These are phyloP conservation scores for Santalum album DNA, from an alignment of 164 flowering plant genomes.

Conservation along the genomic window DNA sequence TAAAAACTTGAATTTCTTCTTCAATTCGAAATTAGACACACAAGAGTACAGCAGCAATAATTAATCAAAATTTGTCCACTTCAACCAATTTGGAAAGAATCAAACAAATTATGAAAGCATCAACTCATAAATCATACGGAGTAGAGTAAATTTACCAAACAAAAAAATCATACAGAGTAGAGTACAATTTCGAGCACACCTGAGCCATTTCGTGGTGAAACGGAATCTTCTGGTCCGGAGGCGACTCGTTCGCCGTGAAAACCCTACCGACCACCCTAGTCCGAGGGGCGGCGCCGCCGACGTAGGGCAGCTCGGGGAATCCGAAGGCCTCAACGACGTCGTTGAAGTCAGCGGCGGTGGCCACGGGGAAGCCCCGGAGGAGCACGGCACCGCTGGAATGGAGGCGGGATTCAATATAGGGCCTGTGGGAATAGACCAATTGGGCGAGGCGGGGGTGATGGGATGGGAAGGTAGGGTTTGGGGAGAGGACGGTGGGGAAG, in stretches of 20 bases:
- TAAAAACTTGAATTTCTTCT: too few species aligned
- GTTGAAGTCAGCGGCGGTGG: conserved; percentile 66
- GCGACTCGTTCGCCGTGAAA: conserved; percentile 86
- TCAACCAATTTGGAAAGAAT: too few species aligned
- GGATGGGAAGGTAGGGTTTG: conserved; percentile 12
- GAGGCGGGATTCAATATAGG: conserved; percentile 42
- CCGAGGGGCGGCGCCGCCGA: conserved; percentile 85
- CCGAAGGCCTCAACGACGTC: conserved; percentile 84
- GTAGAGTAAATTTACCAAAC: too few species aligned
- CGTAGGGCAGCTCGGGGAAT: conserved; percentile 73
- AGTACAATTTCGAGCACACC: conserved; percentile 3
- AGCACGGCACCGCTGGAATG: conserved; percentile 63
- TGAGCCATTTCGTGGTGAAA: conserved; percentile 81
- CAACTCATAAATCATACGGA: too few species aligned
- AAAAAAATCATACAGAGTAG: neutral
- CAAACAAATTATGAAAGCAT: too few species aligned
- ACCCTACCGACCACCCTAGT: conserved; percentile 74
- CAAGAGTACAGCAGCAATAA: too few species aligned
- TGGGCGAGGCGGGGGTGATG: conserved; percentile 12
- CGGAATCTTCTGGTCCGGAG: conserved; percentile 80
- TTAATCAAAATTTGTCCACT: too few species aligned
- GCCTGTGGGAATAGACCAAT: conserved; percentile 32
- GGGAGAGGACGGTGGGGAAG: conserved; percentile 46
- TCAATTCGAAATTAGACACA: too few species aligned
- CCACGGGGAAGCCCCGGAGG: conserved; percentile 57